Evolutionary conservation across 2,329 filamentous ascomycete species (phyloP).

Genomic region (Trichoderma atroviride): DNA sequence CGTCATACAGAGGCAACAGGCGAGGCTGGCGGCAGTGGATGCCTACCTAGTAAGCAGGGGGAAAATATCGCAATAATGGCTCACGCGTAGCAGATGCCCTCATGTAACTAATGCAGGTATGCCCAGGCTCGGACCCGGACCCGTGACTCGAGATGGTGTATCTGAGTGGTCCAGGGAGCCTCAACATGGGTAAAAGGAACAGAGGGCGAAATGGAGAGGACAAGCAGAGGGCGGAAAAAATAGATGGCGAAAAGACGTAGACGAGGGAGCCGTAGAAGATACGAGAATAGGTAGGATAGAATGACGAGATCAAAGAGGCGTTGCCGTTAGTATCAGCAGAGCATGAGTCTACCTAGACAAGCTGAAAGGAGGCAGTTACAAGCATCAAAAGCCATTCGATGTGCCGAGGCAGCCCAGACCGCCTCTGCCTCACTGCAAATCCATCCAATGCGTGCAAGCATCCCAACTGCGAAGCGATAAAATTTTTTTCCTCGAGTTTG

Average conservation of each 20-base stretch:
- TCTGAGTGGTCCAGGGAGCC: not conserved
- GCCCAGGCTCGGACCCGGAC: conserved; percentile 20
- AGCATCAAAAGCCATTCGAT: conserved; percentile 13
- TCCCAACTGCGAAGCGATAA: not conserved
- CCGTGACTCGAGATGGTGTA: not conserved
- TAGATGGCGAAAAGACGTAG: not conserved
- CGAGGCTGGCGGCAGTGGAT: conserved; percentile 3
- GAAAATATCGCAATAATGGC: conserved; percentile 7
- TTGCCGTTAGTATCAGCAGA: conserved; percentile 11
- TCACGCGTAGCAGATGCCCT: conserved; percentile 23
- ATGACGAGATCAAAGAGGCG: not conserved
- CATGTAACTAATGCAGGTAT: conserved; percentile 26
- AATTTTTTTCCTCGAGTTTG: conserved; percentile 17
- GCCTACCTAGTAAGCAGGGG: not conserved
- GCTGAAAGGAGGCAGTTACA: conserved; percentile 13
- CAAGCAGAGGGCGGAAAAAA: not conserved
- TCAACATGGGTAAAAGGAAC: not conserved
- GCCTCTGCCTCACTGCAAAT: conserved; percentile 9
- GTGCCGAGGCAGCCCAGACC: not conserved
- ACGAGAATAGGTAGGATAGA: not conserved
- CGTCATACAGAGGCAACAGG: conserved; percentile 4
- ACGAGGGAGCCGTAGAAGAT: not conserved
- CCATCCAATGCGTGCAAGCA: not conserved
- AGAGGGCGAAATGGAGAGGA: not conserved
- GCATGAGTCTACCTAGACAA: not conserved